Conservation (phyloP, 2,329 filamentous ascomycete species). For the Beauveria sp. region DNA sequence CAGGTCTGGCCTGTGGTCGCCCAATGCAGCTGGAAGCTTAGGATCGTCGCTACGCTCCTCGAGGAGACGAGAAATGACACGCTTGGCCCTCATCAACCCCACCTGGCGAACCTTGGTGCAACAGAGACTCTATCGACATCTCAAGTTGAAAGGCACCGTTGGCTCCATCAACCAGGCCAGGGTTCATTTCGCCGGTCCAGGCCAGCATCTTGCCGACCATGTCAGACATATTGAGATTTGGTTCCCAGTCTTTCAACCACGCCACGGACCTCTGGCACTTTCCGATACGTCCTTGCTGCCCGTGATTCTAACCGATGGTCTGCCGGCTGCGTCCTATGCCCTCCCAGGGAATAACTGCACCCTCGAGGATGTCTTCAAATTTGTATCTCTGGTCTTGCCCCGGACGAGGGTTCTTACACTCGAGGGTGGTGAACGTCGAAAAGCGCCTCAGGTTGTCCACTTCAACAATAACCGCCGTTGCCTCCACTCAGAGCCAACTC, state of each 20-base stretch:
- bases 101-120: slow-evolving; percentile 64
- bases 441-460: slow-evolving; percentile 56
- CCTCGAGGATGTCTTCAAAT: slow-evolving; percentile 60
- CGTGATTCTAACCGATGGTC: slow-evolving; percentile 45
- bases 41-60: slow-evolving; percentile 59
- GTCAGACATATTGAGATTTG: slow-evolving; percentile 70
- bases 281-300: slow-evolving; percentile 39
- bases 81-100: slow-evolving; percentile 53
- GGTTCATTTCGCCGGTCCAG: slow-evolving; percentile 50
- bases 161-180: slow-evolving; percentile 53
- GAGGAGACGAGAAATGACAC: slow-evolving; percentile 57
- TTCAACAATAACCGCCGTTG: slow-evolving; percentile 18
- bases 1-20: slow-evolving; percentile 45
- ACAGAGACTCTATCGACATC: slow-evolving; percentile 64
- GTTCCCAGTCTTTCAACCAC: slow-evolving; percentile 66
- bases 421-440: slow-evolving; percentile 70
- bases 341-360: slow-evolving; percentile 60
- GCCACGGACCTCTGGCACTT: slow-evolving; percentile 34
- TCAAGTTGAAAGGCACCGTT: slow-evolving; percentile 66
- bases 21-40: slow-evolving; percentile 50
- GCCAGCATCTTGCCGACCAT: slow-evolving; percentile 49
- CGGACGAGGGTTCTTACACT: slow-evolving; percentile 60
- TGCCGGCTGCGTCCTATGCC: slow-evolving; percentile 51
- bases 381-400: slow-evolving; percentile 51
- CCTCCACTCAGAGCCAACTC: slow-evolving; percentile 16